Evolutionary conservation across 257 asterid species (phyloP).

Genomic region (Anisodus acutangulus): DNA sequence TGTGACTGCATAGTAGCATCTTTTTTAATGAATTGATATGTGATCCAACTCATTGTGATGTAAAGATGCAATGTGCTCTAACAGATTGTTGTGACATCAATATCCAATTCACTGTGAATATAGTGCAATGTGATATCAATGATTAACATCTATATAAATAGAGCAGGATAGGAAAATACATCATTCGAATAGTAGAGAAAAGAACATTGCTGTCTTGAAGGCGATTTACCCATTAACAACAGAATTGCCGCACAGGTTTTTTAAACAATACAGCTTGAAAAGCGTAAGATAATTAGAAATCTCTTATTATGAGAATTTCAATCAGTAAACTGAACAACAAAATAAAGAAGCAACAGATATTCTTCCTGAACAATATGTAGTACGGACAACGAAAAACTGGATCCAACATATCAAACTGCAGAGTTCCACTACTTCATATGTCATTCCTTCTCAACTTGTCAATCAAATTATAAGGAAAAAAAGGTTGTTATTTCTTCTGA

Average conservation of each 20-base stretch:
- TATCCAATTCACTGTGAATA: not conserved
- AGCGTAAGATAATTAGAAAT: not conserved
- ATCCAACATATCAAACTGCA: not conserved
- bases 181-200: not conserved
- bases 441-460: constrained; percentile 16
- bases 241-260: not conserved
- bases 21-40: not conserved
- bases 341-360: not conserved
- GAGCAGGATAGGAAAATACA: not conserved
- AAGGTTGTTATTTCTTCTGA: not conserved
- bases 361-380: not conserved
- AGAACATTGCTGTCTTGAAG: constrained; percentile 1
- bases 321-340: not conserved
- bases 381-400: not conserved
- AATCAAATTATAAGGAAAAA: not conserved
- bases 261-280: not conserved
- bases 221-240: not conserved
- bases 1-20: not conserved
- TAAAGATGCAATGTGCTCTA: constrained; percentile 1
- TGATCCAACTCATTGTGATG: not conserved
- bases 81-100: constrained; percentile 13
- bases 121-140: not conserved
- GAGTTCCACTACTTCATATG: not conserved
- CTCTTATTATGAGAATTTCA: not conserved
- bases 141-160: constrained; percentile 2